Base-by-base conservation (phyloP, 345 rosid genomes). In the Boechera divaricarpa region DNA sequence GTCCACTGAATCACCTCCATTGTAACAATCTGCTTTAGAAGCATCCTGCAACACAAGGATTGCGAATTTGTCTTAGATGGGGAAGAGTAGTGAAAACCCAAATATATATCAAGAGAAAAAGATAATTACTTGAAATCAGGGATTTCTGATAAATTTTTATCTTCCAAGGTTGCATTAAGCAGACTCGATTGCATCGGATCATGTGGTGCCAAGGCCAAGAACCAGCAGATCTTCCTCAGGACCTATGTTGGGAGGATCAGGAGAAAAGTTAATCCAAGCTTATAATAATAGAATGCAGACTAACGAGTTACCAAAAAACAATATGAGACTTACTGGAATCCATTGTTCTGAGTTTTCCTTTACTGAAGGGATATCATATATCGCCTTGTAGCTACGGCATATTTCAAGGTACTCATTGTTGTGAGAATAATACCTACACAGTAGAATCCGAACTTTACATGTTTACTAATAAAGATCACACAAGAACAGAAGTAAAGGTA, bases 1-100 rank as follows among this genome's bases (percentile, higher is more conserved):
- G 94, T 91, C 98, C 98, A 91, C 55, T 85, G 91, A 71, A 91
- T 83, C 73, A 94, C 94, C 87, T 91, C 98, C 97, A 91, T 87
- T 33, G 97, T 90, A 51, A 94, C 94, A 80, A 91, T 58, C 72
- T 88, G 93, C 49, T 91, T 90, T 79, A 90, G 79, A 53, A 89
- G 86, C 86, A 86, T 61, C 86, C 98, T 90, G 76, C 26, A 39
- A 58, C 65, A 10, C 61, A 10, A 18, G 53, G 72, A 48, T 36
- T 8, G 26, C 44, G 38, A 51, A 38, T 45, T 11, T 10, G 11
- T 70, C 55, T 8, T 53, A 10, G 18, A 52, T 48, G 8, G 58
- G 15, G 48, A 77, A 63, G 7, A 7, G 39, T 35, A 38, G 32
- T 32, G 39, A 53, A 79, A 61, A 31, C 12, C 2, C 10, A 56